Percentiles rank a stretch among this genome's conserved stretches.
Evolutionary conservation across 2,329 filamentous ascomycete species (phyloP).

Genomic region (Cladosporium colombiae): DNA sequence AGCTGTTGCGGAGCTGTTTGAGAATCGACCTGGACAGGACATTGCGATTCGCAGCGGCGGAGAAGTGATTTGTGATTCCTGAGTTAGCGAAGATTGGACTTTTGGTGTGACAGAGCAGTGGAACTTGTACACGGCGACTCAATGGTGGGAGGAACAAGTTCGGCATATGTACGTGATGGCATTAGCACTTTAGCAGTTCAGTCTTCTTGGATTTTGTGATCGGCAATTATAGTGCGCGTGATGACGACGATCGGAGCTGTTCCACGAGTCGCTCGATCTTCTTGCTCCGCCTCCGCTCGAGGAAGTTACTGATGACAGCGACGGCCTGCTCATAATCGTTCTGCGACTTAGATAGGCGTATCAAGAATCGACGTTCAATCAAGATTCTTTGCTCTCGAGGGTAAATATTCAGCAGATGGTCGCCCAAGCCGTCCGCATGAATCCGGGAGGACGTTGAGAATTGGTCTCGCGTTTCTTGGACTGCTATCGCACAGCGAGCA

Average conservation of each 20-base stretch:
- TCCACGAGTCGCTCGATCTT: background rate
- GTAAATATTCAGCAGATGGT: background rate
- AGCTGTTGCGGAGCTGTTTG: too few relatives aligned
- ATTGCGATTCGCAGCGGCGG: too few relatives aligned
- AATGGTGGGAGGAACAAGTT: too few relatives aligned
- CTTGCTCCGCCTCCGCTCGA: background rate
- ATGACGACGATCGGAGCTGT: background rate
- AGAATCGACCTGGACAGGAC: too few relatives aligned
- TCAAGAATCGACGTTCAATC: background rate
- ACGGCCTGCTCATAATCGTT: background rate
- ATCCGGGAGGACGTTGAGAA: background rate
- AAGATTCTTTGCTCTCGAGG: background rate
- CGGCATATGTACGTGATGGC: too few relatives aligned
- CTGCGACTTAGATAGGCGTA: background rate
- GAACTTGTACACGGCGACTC: too few relatives aligned
- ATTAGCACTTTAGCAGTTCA: too few relatives aligned
- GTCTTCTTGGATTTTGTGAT: too few relatives aligned
- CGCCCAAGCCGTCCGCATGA: background rate
- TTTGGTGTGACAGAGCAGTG: too few relatives aligned
- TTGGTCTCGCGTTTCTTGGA: background rate
- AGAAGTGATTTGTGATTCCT: too few relatives aligned
- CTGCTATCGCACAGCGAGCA: background rate
- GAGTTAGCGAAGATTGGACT: too few relatives aligned
- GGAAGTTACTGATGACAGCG: background rate
- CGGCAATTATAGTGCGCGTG: background rate